A percentile compares a stretch with the other conserved stretches of the same genome.
These are phyloP conservation scores for Termitomyces sp. DNA, from an alignment of 1,284 basidiomycete genomes.

Conservation along the genomic window DNA sequence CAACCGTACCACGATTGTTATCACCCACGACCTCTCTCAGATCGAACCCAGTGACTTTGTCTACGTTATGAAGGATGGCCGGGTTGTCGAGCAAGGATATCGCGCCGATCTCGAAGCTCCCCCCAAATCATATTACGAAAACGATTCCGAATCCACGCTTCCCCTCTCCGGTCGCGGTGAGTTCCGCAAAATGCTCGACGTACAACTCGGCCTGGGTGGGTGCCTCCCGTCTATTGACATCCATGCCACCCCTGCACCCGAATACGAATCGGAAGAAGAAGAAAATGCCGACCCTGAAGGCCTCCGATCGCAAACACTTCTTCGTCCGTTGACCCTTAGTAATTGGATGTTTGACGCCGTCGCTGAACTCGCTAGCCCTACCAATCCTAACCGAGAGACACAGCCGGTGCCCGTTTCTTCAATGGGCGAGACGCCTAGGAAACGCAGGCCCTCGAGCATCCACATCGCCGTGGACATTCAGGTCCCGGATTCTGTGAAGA, in stretches of 20 bases:
- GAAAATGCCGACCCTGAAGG: constrained; percentile 24
- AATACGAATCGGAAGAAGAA: constrained; percentile 8
- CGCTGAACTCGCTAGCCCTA: constrained; percentile 48
- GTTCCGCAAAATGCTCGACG: constrained; percentile 51
- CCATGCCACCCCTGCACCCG: constrained; percentile 23
- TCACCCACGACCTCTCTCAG: constrained; percentile 92
- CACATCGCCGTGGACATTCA: constrained; percentile 18
- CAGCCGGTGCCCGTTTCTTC: constrained; percentile 3
- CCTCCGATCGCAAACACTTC: constrained; percentile 27
- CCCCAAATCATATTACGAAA: background rate
- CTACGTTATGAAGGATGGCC: constrained; percentile 84
- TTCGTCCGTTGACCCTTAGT: constrained; percentile 38
- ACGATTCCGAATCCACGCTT: background rate
- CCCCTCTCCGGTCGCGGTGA: constrained; percentile 39
- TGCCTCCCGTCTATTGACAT: constrained; percentile 38
- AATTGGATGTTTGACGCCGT: constrained; percentile 80
- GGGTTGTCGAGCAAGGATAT: constrained; percentile 87
- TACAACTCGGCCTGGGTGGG: constrained; percentile 46
- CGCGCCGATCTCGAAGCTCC: constrained; percentile 37
- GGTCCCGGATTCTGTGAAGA: constrained; percentile 17
- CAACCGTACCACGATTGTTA: constrained; percentile 90
- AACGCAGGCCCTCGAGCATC: constrained; percentile 34
- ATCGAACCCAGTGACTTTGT: constrained; percentile 80
- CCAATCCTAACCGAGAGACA: constrained; percentile 8
- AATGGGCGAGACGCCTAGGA: constrained; percentile 4